Conservation (phyloP, 1,139 yeast genomes). For the Yamadazyma sp. region DNA sequence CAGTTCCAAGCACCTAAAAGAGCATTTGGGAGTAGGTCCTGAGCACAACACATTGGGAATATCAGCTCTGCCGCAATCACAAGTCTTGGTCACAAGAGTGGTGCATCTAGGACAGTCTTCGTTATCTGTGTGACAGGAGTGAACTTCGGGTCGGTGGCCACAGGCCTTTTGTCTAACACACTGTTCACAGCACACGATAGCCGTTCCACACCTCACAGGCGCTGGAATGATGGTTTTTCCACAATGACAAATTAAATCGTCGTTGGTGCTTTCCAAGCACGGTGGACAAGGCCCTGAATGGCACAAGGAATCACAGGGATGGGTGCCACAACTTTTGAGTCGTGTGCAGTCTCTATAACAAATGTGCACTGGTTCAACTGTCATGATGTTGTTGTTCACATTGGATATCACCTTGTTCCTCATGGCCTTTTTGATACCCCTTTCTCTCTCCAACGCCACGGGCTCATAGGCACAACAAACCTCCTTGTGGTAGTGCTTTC, state of each 20-base stretch:
- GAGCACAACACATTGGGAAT: conserved; percentile 73
- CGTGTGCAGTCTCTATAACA: conserved; percentile 73
- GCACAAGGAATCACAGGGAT: conserved; percentile 71
- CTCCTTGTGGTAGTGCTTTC: conserved; percentile 72
- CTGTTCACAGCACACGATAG: conserved; percentile 66
- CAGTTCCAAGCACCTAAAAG: conserved; percentile 56
- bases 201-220: conserved; percentile 88
- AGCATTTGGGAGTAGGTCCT: conserved; percentile 71
- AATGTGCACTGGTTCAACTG: conserved; percentile 74
- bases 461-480: conserved; percentile 73
- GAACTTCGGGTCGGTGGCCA: conserved; percentile 76
- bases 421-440: conserved; percentile 51
- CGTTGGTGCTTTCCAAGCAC: conserved; percentile 79
- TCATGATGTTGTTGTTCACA: conserved; percentile 47
- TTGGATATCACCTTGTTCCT: conserved; percentile 39
- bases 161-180: conserved; percentile 64
- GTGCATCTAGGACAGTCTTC: conserved; percentile 79
- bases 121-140: conserved; percentile 70
- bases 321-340: conserved; percentile 68
- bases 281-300: conserved; percentile 85
- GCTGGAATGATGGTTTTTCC: conserved; percentile 80
- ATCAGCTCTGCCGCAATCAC: conserved; percentile 68
- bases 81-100: conserved; percentile 55
- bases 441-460: conserved; percentile 61
- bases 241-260: conserved; percentile 81